phyloP scores from a whole-genome alignment of 2,329 filamentous ascomycete genomes.

The Tolypocladium amazonense region DNA sequence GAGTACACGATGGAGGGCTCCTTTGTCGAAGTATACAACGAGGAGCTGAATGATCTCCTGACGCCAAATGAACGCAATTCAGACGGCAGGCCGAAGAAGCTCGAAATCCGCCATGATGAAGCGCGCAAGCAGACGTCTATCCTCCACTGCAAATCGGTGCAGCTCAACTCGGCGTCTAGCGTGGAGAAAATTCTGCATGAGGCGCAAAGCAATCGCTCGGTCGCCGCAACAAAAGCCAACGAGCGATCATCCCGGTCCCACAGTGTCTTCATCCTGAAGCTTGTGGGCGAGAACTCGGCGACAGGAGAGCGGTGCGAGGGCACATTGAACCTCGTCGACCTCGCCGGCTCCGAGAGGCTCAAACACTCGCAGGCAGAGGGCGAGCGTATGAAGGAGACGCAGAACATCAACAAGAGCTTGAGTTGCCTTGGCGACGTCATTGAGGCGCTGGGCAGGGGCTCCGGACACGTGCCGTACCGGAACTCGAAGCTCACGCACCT shows the following conservation, averaged over 20 bases:
- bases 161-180: constrained; percentile 66
- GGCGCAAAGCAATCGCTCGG: constrained; percentile 77
- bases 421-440: constrained; percentile 93
- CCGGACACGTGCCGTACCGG: constrained; percentile 79
- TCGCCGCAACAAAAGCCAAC: constrained; percentile 96
- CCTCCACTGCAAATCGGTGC: constrained; percentile 66
- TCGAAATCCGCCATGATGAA: constrained; percentile 83
- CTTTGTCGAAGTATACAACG: constrained; percentile 97
- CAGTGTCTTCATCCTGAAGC: constrained; percentile 89
- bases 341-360: constrained; percentile 85
- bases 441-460: constrained; percentile 76
- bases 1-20: constrained; percentile 87
- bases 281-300: constrained; percentile 56
- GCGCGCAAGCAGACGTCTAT: constrained; percentile 72
- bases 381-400: constrained; percentile 82
- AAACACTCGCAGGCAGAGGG: constrained; percentile 82
- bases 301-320: constrained; percentile 83
- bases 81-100: constrained; percentile 65
- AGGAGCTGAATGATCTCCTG: constrained; percentile 86
- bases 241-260: constrained; percentile 90
- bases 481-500: constrained; percentile 97
- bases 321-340: constrained; percentile 88
- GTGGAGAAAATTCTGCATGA: constrained; percentile 72
- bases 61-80: constrained; percentile 40
- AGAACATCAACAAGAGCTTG: constrained; percentile 93